Percentiles rank a stretch among this genome's conserved stretches.
These are phyloP conservation scores for Coemansia sp. DNA, from an alignment of 192 early-diverging fungal species.

Conservation along the genomic window DNA sequence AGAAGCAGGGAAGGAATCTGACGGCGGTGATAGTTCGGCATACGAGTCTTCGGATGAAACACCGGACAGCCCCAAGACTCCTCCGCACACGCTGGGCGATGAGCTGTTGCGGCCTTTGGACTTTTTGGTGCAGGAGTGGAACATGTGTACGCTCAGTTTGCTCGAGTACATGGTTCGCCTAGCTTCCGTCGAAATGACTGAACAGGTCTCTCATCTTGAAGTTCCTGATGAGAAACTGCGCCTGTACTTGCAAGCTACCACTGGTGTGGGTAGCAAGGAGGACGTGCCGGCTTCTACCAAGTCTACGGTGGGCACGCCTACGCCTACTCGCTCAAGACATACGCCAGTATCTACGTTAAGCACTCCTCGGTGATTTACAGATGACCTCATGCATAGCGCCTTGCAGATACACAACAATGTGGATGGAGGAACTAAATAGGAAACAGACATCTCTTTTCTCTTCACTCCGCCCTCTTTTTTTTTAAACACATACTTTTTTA, in stretches of 20 bases:
- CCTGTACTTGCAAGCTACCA: constrained; percentile 52
- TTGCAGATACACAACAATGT: neutral
- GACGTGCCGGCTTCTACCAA: neutral
- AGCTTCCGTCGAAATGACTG: constrained; percentile 64
- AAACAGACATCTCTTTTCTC: neutral
- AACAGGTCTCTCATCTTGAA: constrained; percentile 66
- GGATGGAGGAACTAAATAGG: no score
- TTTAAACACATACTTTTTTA: no score
- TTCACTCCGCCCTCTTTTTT: neutral
- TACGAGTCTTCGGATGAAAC: neutral
- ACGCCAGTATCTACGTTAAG: neutral
- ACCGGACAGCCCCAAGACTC: neutral
- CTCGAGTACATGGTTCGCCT: constrained; percentile 70
- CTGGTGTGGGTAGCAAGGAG: neutral
- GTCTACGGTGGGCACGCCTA: neutral
- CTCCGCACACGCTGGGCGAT: neutral
- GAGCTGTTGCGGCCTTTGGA: constrained; percentile 23
- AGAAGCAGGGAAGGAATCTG: neutral
- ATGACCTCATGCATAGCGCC: neutral
- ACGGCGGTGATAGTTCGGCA: neutral
- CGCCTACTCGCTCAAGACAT: neutral
- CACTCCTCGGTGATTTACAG: neutral
- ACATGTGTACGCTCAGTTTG: constrained; percentile 57
- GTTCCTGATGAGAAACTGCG: constrained; percentile 70
- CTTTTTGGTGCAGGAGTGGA: constrained; percentile 36